Evolutionary conservation across 1,284 basidiomycete genomes (phyloP).

Genomic region (Phlebopus sp.): DNA sequence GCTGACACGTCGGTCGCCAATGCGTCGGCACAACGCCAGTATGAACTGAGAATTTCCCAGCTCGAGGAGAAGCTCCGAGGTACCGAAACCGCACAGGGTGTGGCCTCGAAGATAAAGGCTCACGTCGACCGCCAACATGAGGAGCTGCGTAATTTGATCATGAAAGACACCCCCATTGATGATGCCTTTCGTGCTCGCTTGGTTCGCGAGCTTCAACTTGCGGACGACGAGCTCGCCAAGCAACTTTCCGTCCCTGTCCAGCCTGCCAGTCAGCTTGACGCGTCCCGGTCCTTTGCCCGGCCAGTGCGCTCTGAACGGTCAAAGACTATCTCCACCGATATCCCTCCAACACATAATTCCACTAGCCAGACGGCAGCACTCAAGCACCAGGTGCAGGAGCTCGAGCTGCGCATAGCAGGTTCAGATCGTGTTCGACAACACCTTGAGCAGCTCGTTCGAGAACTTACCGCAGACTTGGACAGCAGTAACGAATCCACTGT

Average conservation of each 20-base stretch:
- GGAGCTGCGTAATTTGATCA: slow-evolving; percentile 65
- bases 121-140: slow-evolving; percentile 67
- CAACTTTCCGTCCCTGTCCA: slow-evolving; percentile 45
- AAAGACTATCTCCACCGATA: slow-evolving; percentile 31
- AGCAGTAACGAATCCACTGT: slow-evolving; percentile 65
- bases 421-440: slow-evolving; percentile 68
- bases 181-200: slow-evolving; percentile 63
- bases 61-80: slow-evolving; percentile 66
- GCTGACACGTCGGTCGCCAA: slow-evolving; percentile 47
- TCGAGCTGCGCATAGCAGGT: slow-evolving; percentile 69
- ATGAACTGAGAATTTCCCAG: slow-evolving; percentile 61
- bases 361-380: slow-evolving; percentile 53
- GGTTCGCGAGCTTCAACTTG: slow-evolving; percentile 64
- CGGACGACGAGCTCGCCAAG: slow-evolving; percentile 61
- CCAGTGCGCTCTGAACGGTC: slow-evolving; percentile 36
- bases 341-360: slow-evolving; percentile 26
- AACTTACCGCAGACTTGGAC: slow-evolving; percentile 63
- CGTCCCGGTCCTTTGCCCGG: slow-evolving; percentile 33
- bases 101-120: slow-evolving; percentile 56
- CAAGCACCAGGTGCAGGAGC: slow-evolving; percentile 62
- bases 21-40: slow-evolving; percentile 52
- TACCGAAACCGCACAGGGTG: slow-evolving; percentile 47
- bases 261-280: slow-evolving; percentile 8
- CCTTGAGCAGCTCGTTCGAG: slow-evolving; percentile 58
- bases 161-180: slow-evolving; percentile 56